These are phyloP conservation scores for Eremochloa ophiuroides DNA, from an alignment of 176 grass and related monocot species.

Conservation along the genomic window DNA sequence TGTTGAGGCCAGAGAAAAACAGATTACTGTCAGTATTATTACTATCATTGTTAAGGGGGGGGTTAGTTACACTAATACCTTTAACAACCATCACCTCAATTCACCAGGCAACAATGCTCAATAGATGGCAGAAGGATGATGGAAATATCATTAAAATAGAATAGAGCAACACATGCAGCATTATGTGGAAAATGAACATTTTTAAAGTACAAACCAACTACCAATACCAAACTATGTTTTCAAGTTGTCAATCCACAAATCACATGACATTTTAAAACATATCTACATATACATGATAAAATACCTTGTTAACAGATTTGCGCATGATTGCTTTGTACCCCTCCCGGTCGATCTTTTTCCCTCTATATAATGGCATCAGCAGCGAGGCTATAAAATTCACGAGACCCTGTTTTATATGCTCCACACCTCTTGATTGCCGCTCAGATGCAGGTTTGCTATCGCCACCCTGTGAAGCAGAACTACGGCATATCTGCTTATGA, in stretches of 20 bases:
- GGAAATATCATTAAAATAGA: conserved; percentile 15
- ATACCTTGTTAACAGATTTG: conserved; percentile 95
- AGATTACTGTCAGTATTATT: conserved; percentile 32
- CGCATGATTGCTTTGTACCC: conserved; percentile 90
- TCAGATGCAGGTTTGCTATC: conserved; percentile 73
- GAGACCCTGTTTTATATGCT: conserved; percentile 85
- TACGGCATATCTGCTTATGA: conserved; percentile 56
- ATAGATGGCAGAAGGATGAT: conserved; percentile 20
- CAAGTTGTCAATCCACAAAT: conserved; percentile 7
- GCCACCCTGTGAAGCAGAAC: conserved; percentile 59
- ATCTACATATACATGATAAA: conserved; percentile 21
- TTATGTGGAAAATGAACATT: conserved; percentile 6
- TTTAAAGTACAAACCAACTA: conserved; percentile 19
- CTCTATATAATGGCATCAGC: conserved; percentile 91
- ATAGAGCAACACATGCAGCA: conserved; percentile 5
- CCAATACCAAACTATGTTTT: not conserved
- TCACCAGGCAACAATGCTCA: not conserved
- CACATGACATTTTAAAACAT: not conserved
- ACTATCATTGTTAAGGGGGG: too few species aligned
- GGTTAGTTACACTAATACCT: too few species aligned
- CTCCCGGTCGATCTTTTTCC: conserved; percentile 68
- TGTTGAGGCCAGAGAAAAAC: conserved; percentile 35
- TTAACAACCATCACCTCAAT: conserved; percentile 28
- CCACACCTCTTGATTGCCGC: conserved; percentile 53
- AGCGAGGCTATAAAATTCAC: conserved; percentile 80